Base-by-base conservation (phyloP, 106 monocot genomes). In the Dendrobium officinale region DNA sequence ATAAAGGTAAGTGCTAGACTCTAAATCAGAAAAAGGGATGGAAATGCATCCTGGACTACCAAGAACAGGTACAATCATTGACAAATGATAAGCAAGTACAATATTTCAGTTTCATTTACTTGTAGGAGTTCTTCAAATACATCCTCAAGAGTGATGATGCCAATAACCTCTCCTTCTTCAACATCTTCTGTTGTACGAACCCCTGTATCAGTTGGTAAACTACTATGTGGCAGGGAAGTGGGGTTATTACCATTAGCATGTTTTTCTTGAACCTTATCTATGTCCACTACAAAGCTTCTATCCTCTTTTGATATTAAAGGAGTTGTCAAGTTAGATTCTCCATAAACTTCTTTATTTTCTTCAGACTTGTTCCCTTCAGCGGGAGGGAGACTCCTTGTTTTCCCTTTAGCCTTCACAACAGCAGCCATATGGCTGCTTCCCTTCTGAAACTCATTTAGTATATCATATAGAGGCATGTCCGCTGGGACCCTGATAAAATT, bases 401-500 rank as follows among this genome's bases (percentile, higher is more conserved):
- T 93, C 6, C 81, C 79, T 78, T 86, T 95, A 42, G 91, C 66
- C 81, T 86, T 91, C 55, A 99, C 93, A n/a, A 99, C 99, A 80
- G 95, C 99, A 67, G 99, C 99, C 99, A 99, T 99, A 86, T 99
- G 99, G 83, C 99, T 99, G 83, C 99, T 93, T 59, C 99, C 99
- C 58, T 99, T 99, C 86, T 99, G 99, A 85, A 99, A 99, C 77
- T 99, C 99, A 87, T 99, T 99, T 79, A 99, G 85, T 73, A 99
- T 99, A 79, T 99, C 99, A 81, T 99, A 99, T 24, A 99, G 72
- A 81, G 99, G 99, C 99, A 99, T 95, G 75, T 99, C 91, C 77
- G 95, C 89, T 33, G 99, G 99, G 81, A 99, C 99, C 88, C 99
- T 99, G 88, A 58, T 48, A 79, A 78, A 45, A 79, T 82, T 73